Evolutionary conservation across 2,329 filamentous ascomycete species (phyloP), one percentile per base, ranked within the genome.

Genomic region (Colletotrichum noveboracense): DNA sequence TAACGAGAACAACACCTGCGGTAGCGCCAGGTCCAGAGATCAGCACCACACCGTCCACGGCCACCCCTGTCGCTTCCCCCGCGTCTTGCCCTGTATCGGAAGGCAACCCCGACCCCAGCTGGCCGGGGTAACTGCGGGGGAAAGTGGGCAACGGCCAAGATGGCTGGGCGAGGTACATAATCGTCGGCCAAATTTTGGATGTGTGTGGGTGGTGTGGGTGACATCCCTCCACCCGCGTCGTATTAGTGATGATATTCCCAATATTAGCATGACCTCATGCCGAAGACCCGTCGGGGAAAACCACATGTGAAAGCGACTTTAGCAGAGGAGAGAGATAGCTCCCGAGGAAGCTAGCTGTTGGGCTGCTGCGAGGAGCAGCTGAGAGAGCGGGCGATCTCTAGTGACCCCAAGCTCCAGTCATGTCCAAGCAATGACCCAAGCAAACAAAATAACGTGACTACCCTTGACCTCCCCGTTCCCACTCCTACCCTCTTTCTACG

Each of bases 71-170:
- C 69, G 26, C 30, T 62, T 72, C 69, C 72, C 72, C 72, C 72
- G 72, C 72, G 69, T 67, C 72, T 75, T 72, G 64, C 69, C 72
- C 72, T 36, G 32, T 75, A 72, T 67, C 69, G 72, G 72, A 66
- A 75, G 36, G 68, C 38, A 72, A 32, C 55, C 14, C 72, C 72
- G 72, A 72, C 62, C 72, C 38, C 36, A 28, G 24, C 36, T 21
- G 18, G 21, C 68, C 70, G 70, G 71, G 52, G 32, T 28, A 60
- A 48, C 55, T 75, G 72, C 72, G 72, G 72, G 48, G 72, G 32
- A 75, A 34, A 18, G 52, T 30, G 55, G 69, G 34, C 65, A 36
- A 14, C 38, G 68, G 12, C 38, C 24, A 52, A n/a, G 28, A 38
- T 70, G 55, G 72, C 69, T 48, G 32, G 52, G 36, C 30, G 14